Evolutionary conservation across 1,284 basidiomycete species (phyloP).

Genomic region (Apiotrichum siamense): DNA sequence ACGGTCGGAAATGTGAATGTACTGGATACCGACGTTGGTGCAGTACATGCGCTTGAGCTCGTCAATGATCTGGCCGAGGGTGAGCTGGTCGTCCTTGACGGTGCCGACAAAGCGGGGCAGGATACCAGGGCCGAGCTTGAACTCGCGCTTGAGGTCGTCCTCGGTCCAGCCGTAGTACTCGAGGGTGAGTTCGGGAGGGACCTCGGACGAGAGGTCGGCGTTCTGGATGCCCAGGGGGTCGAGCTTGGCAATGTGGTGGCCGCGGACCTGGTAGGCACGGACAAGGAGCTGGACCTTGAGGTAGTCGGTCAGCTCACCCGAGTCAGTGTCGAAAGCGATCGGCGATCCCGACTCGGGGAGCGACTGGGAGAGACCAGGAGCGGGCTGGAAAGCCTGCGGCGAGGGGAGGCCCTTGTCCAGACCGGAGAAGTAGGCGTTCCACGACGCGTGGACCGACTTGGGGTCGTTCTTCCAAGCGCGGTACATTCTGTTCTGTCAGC

Average conservation of each 20-base stretch:
- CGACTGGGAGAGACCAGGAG: constrained; percentile 58
- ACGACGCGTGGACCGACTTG: constrained; percentile 85
- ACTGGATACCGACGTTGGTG: constrained; percentile 93
- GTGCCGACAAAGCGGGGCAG: constrained; percentile 77
- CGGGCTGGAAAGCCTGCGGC: constrained; percentile 75
- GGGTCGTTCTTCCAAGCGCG: constrained; percentile 85
- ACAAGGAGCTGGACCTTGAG: constrained; percentile 95
- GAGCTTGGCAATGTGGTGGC: constrained; percentile 91
- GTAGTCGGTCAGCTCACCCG: constrained; percentile 81
- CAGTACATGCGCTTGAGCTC: constrained; percentile 93
- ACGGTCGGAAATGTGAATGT: constrained; percentile 97
- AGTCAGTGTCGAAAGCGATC: constrained; percentile 57
- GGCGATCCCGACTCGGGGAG: constrained; percentile 72
- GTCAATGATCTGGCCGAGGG: constrained; percentile 85
- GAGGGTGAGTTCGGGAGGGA: constrained; percentile 82
- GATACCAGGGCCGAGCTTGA: constrained; percentile 90
- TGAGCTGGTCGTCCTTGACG: constrained; percentile 68
- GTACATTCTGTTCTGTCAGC: constrained; percentile 62
- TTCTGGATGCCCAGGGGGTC: constrained; percentile 92
- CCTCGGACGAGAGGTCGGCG: constrained; percentile 69
- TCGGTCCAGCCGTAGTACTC: constrained; percentile 93
- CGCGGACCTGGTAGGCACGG: constrained; percentile 96
- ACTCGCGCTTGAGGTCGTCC: constrained; percentile 87
- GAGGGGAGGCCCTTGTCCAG: constrained; percentile 84
- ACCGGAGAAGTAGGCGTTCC: constrained; percentile 91